phyloP scores from a whole-genome alignment of 768 basidiomycete species.

The Tricholoma flavovirens region DNA sequence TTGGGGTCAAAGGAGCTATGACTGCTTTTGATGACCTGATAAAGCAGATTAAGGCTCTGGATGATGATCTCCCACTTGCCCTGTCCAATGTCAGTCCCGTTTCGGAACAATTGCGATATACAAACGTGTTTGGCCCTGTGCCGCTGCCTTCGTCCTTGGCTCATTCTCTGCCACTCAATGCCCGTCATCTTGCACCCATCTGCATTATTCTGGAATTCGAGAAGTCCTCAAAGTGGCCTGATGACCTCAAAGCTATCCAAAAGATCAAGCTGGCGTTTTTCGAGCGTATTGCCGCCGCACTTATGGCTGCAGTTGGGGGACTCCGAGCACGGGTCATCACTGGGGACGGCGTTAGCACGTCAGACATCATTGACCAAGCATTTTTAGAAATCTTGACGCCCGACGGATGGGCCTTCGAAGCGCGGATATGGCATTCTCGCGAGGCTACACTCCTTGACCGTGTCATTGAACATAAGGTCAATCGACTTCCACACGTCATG shows the following conservation, averaged over 20 bases:
- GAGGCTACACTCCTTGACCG: constrained; percentile 76
- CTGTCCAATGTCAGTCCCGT: constrained; percentile 71
- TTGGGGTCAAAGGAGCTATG: constrained; percentile 70
- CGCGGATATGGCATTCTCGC: constrained; percentile 82
- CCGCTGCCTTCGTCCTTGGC: constrained; percentile 54
- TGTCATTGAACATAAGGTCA: constrained; percentile 38
- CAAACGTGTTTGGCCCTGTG: constrained; percentile 75
- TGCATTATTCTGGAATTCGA: constrained; percentile 85
- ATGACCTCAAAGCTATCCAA: constrained; percentile 88
- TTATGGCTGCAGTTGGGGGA: constrained; percentile 49
- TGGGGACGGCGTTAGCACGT: constrained; percentile 39
- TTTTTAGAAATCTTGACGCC: constrained; percentile 72
- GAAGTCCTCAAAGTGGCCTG: constrained; percentile 90
- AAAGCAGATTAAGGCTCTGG: constrained; percentile 65
- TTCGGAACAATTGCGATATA: constrained; percentile 75
- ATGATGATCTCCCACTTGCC: constrained; percentile 70
- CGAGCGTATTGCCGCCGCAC: constrained; percentile 64
- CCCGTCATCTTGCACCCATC: constrained; percentile 64
- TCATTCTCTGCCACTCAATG: constrained; percentile 47
- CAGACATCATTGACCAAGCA: constrained; percentile 62
- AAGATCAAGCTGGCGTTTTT: constrained; percentile 93
- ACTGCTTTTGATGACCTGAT: constrained; percentile 77
- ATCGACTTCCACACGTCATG: constrained; percentile 32
- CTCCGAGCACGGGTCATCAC: constrained; percentile 56
- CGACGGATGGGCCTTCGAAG: constrained; percentile 83